Evolutionary conservation across 2,329 filamentous ascomycete species (phyloP).

Genomic region (Aspergillus brunneoviolaceus): DNA sequence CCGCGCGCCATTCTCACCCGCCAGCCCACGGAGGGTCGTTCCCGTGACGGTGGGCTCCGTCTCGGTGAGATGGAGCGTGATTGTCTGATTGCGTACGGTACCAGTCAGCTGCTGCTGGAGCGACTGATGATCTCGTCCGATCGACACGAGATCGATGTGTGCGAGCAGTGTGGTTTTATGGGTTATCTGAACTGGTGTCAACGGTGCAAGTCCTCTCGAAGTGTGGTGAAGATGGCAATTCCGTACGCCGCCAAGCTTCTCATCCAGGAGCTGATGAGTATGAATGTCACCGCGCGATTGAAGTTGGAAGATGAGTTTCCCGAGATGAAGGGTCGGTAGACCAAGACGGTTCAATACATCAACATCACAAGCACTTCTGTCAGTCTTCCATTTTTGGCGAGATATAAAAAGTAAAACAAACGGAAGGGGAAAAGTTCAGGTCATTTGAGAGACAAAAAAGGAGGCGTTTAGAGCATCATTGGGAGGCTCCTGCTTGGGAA

Average conservation of each 20-base stretch:
- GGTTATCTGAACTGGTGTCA: conserved; percentile 94
- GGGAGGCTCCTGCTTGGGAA: not conserved
- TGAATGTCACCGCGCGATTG: conserved; percentile 95
- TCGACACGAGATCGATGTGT: conserved; percentile 87
- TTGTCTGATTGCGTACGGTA: conserved; percentile 95
- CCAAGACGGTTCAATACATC: conserved; percentile 2
- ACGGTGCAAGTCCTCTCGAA: conserved; percentile 80
- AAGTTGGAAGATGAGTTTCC: conserved; percentile 95
- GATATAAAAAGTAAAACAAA: not conserved
- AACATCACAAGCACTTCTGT: not conserved
- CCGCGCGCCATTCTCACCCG: conserved; percentile 89
- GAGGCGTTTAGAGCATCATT: conserved; percentile 6
- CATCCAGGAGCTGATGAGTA: conserved; percentile 93
- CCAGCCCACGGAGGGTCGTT: conserved; percentile 94
- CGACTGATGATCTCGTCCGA: conserved; percentile 93
- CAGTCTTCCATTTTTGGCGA: not conserved
- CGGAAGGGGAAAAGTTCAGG: not conserved
- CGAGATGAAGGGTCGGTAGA: conserved; percentile 38
- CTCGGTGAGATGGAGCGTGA: conserved; percentile 99
- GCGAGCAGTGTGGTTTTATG: conserved; percentile 90
- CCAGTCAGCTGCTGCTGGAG: conserved; percentile 86
- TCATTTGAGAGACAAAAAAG: conserved; percentile 1
- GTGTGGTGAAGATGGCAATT: conserved; percentile 90
- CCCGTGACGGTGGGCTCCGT: conserved; percentile 84
- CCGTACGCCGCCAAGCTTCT: conserved; percentile 96